Conservation (phyloP, 306 rosid genomes). For the Casuarina glauca region DNA sequence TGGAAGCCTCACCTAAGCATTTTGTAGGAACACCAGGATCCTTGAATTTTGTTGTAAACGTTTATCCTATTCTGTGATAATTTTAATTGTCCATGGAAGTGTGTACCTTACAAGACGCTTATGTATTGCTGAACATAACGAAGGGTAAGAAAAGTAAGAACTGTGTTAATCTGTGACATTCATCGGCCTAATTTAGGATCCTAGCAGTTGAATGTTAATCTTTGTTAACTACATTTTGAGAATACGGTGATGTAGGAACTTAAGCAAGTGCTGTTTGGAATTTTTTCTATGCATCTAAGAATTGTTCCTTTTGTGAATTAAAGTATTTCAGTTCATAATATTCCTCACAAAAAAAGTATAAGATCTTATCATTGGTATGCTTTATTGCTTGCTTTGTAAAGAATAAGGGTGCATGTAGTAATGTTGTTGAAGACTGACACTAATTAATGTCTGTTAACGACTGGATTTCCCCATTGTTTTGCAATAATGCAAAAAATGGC, state of each 20-base stretch:
- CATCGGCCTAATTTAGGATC: not conserved
- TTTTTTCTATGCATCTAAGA: not conserved
- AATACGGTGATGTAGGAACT: not conserved
- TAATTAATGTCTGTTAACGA: not conserved
- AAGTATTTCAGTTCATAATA: not conserved
- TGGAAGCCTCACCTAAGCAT: not conserved
- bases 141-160: not conserved
- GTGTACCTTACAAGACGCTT: not conserved
- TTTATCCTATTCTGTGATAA: not conserved
- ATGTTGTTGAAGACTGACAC: conserved; percentile 1
- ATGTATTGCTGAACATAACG: not conserved
- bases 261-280: not conserved
- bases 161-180: not conserved
- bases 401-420: not conserved
- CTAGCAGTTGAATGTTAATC: not conserved
- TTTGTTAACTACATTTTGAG: not conserved
- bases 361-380: not conserved
- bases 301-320: not conserved
- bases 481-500: not conserved
- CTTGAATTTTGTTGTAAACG: not conserved
- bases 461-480: not conserved
- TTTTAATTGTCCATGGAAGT: not conserved
- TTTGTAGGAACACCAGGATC: not conserved
- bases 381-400: not conserved
- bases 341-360: not conserved